Conservation (phyloP, 139 green algal genomes). For the Parachlorella kessleri region DNA sequence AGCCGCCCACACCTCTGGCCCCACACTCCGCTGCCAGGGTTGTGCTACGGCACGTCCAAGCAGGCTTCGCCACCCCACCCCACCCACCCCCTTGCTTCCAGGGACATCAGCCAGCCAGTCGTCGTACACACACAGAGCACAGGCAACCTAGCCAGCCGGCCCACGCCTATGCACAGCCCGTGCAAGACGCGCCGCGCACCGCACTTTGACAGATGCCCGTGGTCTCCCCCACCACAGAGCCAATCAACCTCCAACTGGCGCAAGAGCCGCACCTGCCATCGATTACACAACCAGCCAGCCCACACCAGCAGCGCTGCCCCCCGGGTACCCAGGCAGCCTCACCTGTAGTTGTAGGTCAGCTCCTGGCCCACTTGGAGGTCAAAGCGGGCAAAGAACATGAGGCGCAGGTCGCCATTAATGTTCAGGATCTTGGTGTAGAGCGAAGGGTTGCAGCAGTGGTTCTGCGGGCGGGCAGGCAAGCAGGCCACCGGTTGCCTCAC, state of each 20-base stretch:
- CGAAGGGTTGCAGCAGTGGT: slow-evolving; percentile 89
- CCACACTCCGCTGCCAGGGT: no score
- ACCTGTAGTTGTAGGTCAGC: slow-evolving; percentile 90
- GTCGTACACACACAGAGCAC: no score
- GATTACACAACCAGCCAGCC: background rate
- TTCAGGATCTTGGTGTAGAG: slow-evolving; percentile 87
- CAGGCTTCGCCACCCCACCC: no score
- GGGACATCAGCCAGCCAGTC: no score
- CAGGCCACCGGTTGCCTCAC: no score
- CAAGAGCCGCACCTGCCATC: background rate
- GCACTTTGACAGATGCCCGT: background rate
- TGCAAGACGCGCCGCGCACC: no score
- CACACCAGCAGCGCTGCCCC: background rate
- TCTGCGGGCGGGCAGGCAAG: slow-evolving; percentile 51
- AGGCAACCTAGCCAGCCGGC: no score
- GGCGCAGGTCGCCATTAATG: slow-evolving; percentile 60
- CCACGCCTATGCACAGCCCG: no score
- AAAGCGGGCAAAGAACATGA: slow-evolving; percentile 83
- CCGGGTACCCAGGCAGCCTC: no score
- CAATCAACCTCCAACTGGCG: background rate
- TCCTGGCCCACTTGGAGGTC: slow-evolving; percentile 84
- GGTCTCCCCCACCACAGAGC: background rate
- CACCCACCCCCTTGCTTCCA: no score
- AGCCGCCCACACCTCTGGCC: no score
- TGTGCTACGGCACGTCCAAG: no score